These are phyloP conservation scores for Talaromyces stipitatus DNA, from an alignment of 495 filamentous ascomycete species.

Conservation along the genomic window DNA sequence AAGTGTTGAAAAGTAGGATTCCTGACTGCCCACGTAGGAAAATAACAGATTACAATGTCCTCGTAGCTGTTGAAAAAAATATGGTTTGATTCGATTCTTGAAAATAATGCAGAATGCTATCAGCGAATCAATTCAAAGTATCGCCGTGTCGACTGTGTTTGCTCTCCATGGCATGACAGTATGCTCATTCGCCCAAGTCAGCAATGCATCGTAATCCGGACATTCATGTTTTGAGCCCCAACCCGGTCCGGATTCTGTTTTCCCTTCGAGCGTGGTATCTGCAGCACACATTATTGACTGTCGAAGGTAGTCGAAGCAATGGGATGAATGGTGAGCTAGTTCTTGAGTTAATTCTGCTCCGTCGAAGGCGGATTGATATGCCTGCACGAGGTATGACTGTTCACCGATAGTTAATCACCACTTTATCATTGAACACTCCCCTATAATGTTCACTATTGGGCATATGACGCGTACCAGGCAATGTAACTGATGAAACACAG, in stretches of 20 bases:
- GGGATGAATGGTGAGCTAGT: slow-evolving; percentile 33
- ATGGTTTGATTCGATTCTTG: too few species aligned
- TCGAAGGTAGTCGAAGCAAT: slow-evolving; percentile 43
- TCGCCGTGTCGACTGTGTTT: neutral
- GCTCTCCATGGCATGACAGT: neutral
- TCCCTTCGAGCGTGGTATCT: slow-evolving; percentile 39
- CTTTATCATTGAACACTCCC: neutral
- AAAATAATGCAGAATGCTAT: too few species aligned
- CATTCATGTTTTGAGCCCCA: slow-evolving; percentile 36
- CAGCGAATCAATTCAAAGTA: neutral
- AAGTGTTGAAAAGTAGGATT: too few species aligned
- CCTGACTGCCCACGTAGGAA: too few species aligned
- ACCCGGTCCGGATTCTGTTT: slow-evolving; percentile 31
- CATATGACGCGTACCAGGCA: slow-evolving; percentile 5
- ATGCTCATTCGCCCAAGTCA: slow-evolving; percentile 31
- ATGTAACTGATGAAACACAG: slow-evolving; percentile 5
- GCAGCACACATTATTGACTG: slow-evolving; percentile 40
- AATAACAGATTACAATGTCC: too few species aligned
- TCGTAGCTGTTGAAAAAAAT: too few species aligned
- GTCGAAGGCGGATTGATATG: neutral
- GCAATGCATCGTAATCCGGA: slow-evolving; percentile 29
- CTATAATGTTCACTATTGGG: neutral
- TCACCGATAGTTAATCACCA: neutral
- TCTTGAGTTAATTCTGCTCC: neutral
- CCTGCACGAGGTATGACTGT: slow-evolving; percentile 2